Conservation (phyloP, 768 basidiomycete genomes). For the Tephrocybe sp. region DNA sequence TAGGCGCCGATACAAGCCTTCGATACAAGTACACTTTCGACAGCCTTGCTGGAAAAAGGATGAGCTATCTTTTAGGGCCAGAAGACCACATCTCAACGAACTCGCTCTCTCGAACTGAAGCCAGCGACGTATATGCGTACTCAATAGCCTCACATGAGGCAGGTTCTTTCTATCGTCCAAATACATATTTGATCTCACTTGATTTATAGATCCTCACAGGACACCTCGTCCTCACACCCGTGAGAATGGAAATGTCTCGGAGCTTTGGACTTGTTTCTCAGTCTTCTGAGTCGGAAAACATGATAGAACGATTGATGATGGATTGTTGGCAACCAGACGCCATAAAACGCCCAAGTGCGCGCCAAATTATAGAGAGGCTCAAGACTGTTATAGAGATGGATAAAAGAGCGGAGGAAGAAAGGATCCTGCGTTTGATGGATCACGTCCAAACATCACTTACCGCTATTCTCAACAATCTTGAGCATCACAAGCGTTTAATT, state of each 20-base stretch:
- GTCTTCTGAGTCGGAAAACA: neutral
- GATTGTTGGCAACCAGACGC: neutral
- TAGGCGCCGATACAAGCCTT: neutral
- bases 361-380: too few relatives aligned
- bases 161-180: neutral
- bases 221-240: too few relatives aligned
- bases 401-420: too few relatives aligned
- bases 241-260: too few relatives aligned
- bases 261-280: too few relatives aligned
- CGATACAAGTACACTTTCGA: too few relatives aligned
- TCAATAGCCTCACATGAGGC: constrained; percentile 11
- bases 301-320: neutral
- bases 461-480: neutral
- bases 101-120: neutral
- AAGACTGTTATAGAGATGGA: neutral
- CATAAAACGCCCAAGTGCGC: neutral
- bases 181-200: neutral
- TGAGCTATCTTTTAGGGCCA: neutral
- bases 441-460: neutral
- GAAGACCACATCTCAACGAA: neutral
- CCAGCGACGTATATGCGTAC: constrained; percentile 13
- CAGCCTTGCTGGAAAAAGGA: neutral
- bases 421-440: too few relatives aligned
- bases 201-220: constrained; percentile 6
- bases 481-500: neutral